A percentile compares a stretch with the other conserved stretches of the same genome.
Evolutionary conservation across 1,284 basidiomycete genomes (phyloP).

Genomic region (Irpex sp.): DNA sequence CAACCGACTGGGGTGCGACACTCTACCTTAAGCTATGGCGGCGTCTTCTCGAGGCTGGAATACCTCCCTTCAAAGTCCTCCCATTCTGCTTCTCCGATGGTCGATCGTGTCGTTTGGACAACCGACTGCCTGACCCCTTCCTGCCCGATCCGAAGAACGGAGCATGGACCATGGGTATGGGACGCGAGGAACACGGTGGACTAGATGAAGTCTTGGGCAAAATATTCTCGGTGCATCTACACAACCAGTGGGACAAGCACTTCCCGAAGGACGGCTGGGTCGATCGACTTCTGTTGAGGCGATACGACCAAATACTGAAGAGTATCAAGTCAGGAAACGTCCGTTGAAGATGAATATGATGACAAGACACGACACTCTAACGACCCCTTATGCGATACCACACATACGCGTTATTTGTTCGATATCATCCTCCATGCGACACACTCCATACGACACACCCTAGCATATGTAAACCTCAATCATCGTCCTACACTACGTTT

Average conservation of each 20-base stretch:
- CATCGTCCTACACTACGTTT: no score
- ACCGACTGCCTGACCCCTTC: constrained; percentile 90
- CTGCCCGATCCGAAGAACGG: constrained; percentile 53
- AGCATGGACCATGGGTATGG: constrained; percentile 51
- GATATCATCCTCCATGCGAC: no score
- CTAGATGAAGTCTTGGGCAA: constrained; percentile 65
- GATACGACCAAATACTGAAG: constrained; percentile 49
- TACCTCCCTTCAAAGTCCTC: constrained; percentile 85
- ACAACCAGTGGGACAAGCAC: constrained; percentile 88
- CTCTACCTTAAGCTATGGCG: constrained; percentile 89
- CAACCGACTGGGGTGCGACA: constrained; percentile 89
- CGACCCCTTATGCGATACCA: neutral
- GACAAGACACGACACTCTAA: constrained; percentile 6
- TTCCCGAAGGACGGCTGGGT: constrained; percentile 83
- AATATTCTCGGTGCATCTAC: constrained; percentile 85
- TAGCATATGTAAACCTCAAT: no score
- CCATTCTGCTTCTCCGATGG: constrained; percentile 93
- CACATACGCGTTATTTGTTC: neutral
- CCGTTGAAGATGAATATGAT: neutral
- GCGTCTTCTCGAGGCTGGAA: constrained; percentile 65
- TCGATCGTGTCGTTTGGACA: constrained; percentile 85
- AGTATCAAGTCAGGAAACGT: constrained; percentile 11
- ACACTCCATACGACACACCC: no score
- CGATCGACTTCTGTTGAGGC: constrained; percentile 63
- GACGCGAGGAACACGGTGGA: constrained; percentile 58